These are phyloP conservation scores for Diphasiastrum complanatum DNA, from an alignment of 83 land plant genomes.

Conservation along the genomic window DNA sequence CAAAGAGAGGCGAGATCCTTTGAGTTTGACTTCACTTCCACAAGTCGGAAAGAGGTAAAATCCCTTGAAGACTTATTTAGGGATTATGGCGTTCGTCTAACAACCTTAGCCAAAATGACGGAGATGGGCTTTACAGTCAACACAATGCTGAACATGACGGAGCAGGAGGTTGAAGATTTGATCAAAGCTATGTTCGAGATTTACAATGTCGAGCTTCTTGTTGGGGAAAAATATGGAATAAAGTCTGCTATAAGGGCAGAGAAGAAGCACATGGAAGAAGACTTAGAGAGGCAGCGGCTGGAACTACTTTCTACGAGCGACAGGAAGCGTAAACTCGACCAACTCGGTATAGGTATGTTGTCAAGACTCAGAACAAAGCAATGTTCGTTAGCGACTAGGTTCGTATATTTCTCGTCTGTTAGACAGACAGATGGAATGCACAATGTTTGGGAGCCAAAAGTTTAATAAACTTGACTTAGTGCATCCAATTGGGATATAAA, in stretches of 20 bases:
- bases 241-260: slow-evolving; percentile 85
- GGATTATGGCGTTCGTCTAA: slow-evolving; percentile 65
- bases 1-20: too few relatives aligned
- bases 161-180: slow-evolving; percentile 80
- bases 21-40: too few relatives aligned
- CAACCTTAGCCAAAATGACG: slow-evolving; percentile 66
- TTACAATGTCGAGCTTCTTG: slow-evolving; percentile 74
- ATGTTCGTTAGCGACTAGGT: too few relatives aligned
- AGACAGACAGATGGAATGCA: too few relatives aligned
- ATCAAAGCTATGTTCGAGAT: slow-evolving; percentile 61
- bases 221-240: slow-evolving; percentile 86
- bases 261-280: slow-evolving; percentile 55
- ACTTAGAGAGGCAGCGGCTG: slow-evolving; percentile 29
- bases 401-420: too few relatives aligned
- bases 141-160: slow-evolving; percentile 76
- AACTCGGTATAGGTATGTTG: slow-evolving; percentile 47
- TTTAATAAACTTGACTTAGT: too few relatives aligned
- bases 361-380: too few relatives aligned
- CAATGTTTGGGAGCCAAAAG: too few relatives aligned
- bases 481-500: too few relatives aligned
- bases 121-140: slow-evolving; percentile 86
- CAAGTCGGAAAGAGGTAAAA: slow-evolving; percentile 45
- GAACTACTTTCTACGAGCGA: slow-evolving; percentile 15
- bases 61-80: slow-evolving; percentile 64
- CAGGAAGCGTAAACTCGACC: slow-evolving; percentile 30